These are phyloP conservation scores for Diospyros lotus DNA, from an alignment of 148 eudicot genomes.

Conservation along the genomic window DNA sequence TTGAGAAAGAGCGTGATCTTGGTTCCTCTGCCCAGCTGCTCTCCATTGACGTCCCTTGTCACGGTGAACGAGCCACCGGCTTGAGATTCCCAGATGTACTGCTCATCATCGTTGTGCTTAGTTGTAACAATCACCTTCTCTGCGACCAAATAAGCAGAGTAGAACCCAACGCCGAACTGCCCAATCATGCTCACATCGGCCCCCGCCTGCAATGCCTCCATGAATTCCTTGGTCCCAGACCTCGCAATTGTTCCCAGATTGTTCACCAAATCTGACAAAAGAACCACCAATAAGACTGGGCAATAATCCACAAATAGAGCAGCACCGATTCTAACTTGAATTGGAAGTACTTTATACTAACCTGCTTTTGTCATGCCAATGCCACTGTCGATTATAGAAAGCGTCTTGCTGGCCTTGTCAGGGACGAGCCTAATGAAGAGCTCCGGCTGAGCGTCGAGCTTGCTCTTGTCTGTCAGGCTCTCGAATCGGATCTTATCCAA, in stretches of 20 bases:
- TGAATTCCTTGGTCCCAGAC: conserved; percentile 90
- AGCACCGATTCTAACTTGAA: not conserved
- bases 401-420: conserved; percentile 77
- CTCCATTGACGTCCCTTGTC: conserved; percentile 67
- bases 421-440: conserved; percentile 80
- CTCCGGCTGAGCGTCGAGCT: conserved; percentile 88
- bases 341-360: not conserved
- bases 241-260: conserved; percentile 93
- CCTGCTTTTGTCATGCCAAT: conserved; percentile 98
- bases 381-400: conserved; percentile 81
- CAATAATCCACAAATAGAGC: not conserved
- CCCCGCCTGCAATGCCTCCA: conserved; percentile 92
- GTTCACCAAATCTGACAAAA: conserved; percentile 71
- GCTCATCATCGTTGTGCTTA: conserved; percentile 89
- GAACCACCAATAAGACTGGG: not conserved
- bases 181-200: conserved; percentile 99
- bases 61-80: conserved; percentile 92
- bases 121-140: conserved; percentile 88
- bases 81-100: conserved; percentile 85
- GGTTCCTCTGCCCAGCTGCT: conserved; percentile 84
- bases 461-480: conserved; percentile 81
- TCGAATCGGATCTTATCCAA: conserved; percentile 92
- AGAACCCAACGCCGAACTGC: conserved; percentile 88
- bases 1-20: conserved; percentile 87
- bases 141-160: conserved; percentile 86